These are phyloP conservation scores for Stachybotrys chlorohalonatus DNA, from an alignment of 2,329 filamentous ascomycete species.

Conservation along the genomic window DNA sequence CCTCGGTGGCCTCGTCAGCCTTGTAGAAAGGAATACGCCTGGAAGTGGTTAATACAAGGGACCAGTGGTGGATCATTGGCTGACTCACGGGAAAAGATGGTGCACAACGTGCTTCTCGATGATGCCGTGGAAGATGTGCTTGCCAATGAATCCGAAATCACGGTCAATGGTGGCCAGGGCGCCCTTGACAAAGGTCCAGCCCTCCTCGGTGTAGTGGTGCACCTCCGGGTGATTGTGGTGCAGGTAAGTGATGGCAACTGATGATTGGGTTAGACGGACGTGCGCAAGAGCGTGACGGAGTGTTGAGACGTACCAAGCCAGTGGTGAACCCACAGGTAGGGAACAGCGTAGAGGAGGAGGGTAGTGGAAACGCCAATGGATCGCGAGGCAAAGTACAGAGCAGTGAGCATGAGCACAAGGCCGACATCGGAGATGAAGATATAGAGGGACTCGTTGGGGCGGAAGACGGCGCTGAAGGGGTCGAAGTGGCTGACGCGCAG, in stretches of 20 bases:
- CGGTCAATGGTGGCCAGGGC: constrained; percentile 54
- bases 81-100: constrained; percentile 39
- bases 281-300: not conserved
- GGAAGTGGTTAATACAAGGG: not conserved
- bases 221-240: constrained; percentile 57
- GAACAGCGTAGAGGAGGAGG: constrained; percentile 50
- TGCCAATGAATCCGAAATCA: constrained; percentile 52
- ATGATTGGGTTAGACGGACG: constrained; percentile 8
- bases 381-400: constrained; percentile 42
- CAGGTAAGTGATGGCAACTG: constrained; percentile 66
- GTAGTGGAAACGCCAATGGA: constrained; percentile 48
- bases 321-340: constrained; percentile 63
- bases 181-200: constrained; percentile 54
- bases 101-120: constrained; percentile 52
- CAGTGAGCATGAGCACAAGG: constrained; percentile 38
- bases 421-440: constrained; percentile 54
- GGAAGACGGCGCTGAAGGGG: constrained; percentile 52
- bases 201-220: constrained; percentile 31
- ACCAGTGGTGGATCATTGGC: not conserved
- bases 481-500: constrained; percentile 49
- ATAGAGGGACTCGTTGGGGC: constrained; percentile 43
- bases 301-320: constrained; percentile 47
- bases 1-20: constrained; percentile 42
- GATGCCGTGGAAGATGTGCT: constrained; percentile 55
- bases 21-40: constrained; percentile 32